Percentiles rank a stretch among this genome's conserved stretches.
phyloP scores from a whole-genome alignment of 2,329 filamentous ascomycete species.

The Aspergillus unguis region DNA sequence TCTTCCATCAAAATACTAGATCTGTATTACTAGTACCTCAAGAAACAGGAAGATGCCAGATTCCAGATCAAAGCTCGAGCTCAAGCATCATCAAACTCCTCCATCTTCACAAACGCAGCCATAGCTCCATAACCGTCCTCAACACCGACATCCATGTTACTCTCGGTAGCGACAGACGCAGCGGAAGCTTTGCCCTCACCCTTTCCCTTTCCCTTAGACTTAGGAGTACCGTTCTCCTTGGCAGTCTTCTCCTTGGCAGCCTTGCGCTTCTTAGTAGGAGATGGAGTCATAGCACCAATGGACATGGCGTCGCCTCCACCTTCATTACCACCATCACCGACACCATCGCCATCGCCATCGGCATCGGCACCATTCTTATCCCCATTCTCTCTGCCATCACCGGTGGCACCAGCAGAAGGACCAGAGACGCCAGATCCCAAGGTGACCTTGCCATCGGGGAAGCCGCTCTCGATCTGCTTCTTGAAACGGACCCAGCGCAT shows the following conservation, averaged over 20 bases:
- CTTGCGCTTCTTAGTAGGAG: slow-evolving; percentile 6
- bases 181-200: neutral
- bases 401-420: neutral
- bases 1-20: too few species aligned
- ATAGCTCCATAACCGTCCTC: neutral
- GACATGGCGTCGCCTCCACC: neutral
- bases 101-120: neutral
- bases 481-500: slow-evolving; percentile 19
- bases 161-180: neutral
- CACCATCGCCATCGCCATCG: neutral
- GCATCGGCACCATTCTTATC: neutral
- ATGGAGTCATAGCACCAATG: neutral
- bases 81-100: neutral
- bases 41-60: too few species aligned
- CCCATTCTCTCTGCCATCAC: slow-evolving; percentile 3
- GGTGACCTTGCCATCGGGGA: slow-evolving; percentile 9
- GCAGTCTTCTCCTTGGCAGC: neutral
- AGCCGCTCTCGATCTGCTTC: slow-evolving; percentile 10
- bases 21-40: too few species aligned
- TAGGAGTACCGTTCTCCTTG: neutral
- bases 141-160: neutral
- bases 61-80: too few species aligned
- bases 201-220: neutral
- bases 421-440: neutral
- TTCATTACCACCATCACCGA: neutral